Evolutionary conservation across 495 filamentous ascomycete genomes (phyloP).

Genomic region (Collariella sp.): DNA sequence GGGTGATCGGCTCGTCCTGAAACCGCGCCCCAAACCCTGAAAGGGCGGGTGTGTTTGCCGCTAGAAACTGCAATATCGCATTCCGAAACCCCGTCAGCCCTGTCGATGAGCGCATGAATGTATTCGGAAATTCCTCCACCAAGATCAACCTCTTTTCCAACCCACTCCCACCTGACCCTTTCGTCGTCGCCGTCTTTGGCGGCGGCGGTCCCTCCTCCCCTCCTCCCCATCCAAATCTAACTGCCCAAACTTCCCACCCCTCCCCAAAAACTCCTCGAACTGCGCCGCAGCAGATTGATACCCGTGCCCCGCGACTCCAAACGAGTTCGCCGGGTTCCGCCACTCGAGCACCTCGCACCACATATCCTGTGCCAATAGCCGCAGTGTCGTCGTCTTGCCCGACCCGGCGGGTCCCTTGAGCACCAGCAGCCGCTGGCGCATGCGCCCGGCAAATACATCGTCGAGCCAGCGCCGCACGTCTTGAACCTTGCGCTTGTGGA

Average conservation of each 20-base stretch:
- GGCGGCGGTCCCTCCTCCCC: constrained; percentile 11
- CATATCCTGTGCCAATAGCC: constrained; percentile 62
- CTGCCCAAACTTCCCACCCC: constrained; percentile 68
- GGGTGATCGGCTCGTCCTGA: constrained; percentile 44
- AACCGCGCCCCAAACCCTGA: constrained; percentile 25
- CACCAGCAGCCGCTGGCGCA: constrained; percentile 63
- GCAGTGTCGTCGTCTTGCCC: constrained; percentile 84
- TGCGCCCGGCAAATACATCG: constrained; percentile 55
- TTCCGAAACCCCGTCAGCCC: constrained; percentile 65
- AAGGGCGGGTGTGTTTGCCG: constrained; percentile 45
- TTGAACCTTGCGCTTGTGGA: constrained; percentile 85
- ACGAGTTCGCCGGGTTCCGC: constrained; percentile 66
- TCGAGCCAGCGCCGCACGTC: constrained; percentile 80
- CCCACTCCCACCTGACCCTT: neutral
- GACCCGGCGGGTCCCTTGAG: constrained; percentile 87
- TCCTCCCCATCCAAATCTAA: constrained; percentile 52
- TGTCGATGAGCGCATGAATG: constrained; percentile 58
- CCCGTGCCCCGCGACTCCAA: constrained; percentile 41
- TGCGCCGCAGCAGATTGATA: constrained; percentile 59
- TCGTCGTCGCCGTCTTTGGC: constrained; percentile 6
- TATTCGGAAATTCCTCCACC: constrained; percentile 91
- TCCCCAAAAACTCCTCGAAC: constrained; percentile 84
- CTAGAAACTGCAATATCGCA: constrained; percentile 65
- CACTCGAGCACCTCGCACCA: constrained; percentile 75
- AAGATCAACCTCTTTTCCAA: constrained; percentile 52